Evolutionary conservation across 441 rosid species (phyloP).

Genomic region (Populus hybrid): DNA sequence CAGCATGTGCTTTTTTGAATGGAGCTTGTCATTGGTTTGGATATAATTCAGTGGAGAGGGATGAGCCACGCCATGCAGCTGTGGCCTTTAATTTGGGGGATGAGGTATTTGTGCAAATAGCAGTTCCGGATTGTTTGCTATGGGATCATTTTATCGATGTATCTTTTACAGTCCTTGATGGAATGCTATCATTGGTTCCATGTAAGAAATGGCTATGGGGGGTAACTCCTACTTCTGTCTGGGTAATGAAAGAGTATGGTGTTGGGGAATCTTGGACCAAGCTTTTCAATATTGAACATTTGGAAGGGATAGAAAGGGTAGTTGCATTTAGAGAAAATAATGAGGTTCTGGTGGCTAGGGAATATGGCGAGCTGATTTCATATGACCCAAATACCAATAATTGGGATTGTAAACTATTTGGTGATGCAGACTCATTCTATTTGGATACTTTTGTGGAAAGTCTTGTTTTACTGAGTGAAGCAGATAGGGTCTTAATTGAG

Average conservation of each 20-base stretch:
- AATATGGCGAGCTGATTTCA: not conserved
- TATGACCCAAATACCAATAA: not conserved
- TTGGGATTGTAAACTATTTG: not conserved
- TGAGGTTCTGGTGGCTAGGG: not conserved
- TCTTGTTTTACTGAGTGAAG: not conserved
- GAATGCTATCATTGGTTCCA: not conserved
- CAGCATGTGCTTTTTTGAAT: not conserved
- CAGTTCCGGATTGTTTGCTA: not conserved
- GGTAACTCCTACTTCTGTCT: not conserved
- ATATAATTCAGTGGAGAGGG: not conserved
- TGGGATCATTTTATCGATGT: not conserved
- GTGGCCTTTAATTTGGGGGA: not conserved
- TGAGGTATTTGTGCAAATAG: not conserved
- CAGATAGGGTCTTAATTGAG: not conserved
- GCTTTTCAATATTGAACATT: not conserved
- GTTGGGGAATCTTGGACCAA: not conserved
- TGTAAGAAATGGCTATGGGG: not conserved
- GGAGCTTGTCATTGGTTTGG: conserved; percentile 8
- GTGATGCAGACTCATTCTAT: not conserved
- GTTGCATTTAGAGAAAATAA: not conserved
- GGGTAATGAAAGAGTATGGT: conserved; percentile 13
- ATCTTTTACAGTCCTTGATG: not conserved
- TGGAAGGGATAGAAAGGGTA: not conserved
- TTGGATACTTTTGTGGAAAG: not conserved
- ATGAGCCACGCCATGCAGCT: not conserved